These are phyloP conservation scores for Globisporangium carolinianum DNA, from an alignment of 352 stramenopile genomes.

Conservation along the genomic window DNA sequence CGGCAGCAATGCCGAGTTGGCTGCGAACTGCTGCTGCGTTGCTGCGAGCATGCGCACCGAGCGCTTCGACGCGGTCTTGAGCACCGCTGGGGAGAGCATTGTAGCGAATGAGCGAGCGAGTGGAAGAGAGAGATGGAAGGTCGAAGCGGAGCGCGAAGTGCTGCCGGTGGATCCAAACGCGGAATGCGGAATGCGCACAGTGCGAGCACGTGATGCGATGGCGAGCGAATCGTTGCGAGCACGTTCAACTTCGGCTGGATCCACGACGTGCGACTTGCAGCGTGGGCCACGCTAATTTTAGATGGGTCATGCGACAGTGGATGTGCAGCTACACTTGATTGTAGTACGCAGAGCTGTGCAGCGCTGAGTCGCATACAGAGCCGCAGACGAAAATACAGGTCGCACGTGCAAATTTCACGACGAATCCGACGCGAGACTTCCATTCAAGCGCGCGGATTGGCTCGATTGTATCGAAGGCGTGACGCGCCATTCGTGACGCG, in stretches of 20 bases:
- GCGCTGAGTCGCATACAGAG: too few species aligned
- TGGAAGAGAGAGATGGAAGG: not conserved
- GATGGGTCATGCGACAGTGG: not conserved
- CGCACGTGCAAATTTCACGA: too few species aligned
- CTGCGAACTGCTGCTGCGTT: not conserved
- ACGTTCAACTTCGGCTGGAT: not conserved
- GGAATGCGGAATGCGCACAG: constrained; percentile 6
- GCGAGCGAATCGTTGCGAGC: not conserved
- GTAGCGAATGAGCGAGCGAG: not conserved
- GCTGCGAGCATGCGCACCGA: constrained; percentile 12
- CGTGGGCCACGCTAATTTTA: not conserved
- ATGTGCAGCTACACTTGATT: not conserved
- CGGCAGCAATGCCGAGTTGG: constrained; percentile 22
- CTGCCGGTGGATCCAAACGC: constrained; percentile 6
- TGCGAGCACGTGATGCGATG: too few species aligned
- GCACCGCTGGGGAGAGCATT: constrained; percentile 32
- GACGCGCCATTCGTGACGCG: too few species aligned
- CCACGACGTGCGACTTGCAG: not conserved
- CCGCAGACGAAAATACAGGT: too few species aligned
- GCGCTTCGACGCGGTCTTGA: constrained; percentile 38
- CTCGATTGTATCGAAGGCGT: too few species aligned
- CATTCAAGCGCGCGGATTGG: too few species aligned
- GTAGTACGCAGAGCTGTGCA: not conserved
- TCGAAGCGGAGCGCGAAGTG: not conserved
- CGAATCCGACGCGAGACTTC: too few species aligned